These are phyloP conservation scores for Madurella fahalii DNA, from an alignment of 2,329 filamentous ascomycete genomes.

Conservation along the genomic window DNA sequence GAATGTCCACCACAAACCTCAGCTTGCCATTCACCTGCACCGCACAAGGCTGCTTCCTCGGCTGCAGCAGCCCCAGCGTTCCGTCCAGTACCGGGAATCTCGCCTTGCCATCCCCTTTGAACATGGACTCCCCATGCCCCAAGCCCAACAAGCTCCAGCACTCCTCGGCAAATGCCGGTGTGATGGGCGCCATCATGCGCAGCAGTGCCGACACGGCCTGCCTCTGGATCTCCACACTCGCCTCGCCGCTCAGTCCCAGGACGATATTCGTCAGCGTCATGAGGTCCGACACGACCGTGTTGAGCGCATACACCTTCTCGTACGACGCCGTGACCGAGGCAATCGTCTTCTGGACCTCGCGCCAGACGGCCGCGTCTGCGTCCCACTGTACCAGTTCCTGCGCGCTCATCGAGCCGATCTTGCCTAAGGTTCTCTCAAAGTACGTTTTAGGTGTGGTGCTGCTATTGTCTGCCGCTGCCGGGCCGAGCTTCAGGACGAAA, in stretches of 20 bases:
- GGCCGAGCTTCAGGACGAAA: constrained; percentile 40
- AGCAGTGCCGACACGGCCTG: constrained; percentile 55
- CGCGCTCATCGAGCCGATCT: constrained; percentile 30
- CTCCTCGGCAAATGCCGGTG: constrained; percentile 77
- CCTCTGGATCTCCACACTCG: constrained; percentile 42
- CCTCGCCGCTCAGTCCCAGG: constrained; percentile 39
- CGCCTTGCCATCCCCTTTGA: constrained; percentile 33
- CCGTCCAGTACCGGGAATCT: constrained; percentile 58
- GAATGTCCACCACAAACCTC: constrained; percentile 63
- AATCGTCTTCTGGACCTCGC: constrained; percentile 64
- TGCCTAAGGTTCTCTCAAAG: constrained; percentile 33
- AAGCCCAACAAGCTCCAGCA: constrained; percentile 61
- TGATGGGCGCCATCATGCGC: constrained; percentile 72
- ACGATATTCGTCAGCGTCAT: constrained; percentile 75
- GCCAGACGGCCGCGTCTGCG: constrained; percentile 53
- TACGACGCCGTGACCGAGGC: constrained; percentile 64
- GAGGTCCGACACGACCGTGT: constrained; percentile 78
- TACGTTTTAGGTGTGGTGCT: constrained; percentile 30
- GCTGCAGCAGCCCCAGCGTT: constrained; percentile 46
- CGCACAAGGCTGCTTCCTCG: constrained; percentile 53
- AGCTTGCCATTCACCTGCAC: constrained; percentile 80
- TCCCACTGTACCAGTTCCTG: constrained; percentile 40
- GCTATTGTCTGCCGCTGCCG: constrained; percentile 1
- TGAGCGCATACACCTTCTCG: constrained; percentile 68
- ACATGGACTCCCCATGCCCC: constrained; percentile 37